Base-by-base conservation (phyloP, 345 rosid genomes). In the Adansonia digitata region DNA sequence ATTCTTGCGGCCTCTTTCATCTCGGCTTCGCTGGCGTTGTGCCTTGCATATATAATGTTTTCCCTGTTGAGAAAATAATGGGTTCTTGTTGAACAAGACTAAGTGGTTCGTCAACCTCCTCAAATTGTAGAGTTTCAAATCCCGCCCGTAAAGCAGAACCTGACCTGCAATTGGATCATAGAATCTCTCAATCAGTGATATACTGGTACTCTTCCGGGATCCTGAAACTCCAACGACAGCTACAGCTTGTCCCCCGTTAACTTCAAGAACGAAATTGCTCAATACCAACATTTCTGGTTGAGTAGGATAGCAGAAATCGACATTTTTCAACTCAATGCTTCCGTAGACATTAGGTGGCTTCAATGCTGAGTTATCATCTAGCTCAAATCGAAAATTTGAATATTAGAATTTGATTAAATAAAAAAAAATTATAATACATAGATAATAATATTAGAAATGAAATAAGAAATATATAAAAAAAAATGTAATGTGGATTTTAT, bases 181-280 rank as follows among this genome's bases (percentile, higher is more conserved):
- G 77, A 93, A 95, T 81, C 99, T 87, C 87, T 95, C 91, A 13
- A 95, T 90, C 84, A 95, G 78, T 26, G 99, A 95, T 74, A 95
- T 91, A 60, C 93, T 95, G 12, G 98, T 90, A 89, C 98, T 95
- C 85, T 93, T 95, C 76, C 99, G 98, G 56, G 99, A 95, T 62
- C 99, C 99, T 65, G 98, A 95, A 83, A 93, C 99, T 77, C 99
- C 99, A 77, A 95, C 98, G 56, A 95, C 91, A n/a, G 99, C 99
- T 65, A 93, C 80, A 12, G 99, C 91, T 79, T 93, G 99, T 79
- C 99, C 99, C 27, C 97, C 97, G 51, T 71, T 95, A 61, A 95
- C 90, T 82, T 91, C 93, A 78, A 95, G 91, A 79, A 93, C 93
- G 84, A 95, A 95, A 83, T 95, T 95, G 86, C 98, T 95, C 79